These are phyloP conservation scores for Trifolium repens DNA, from an alignment of 306 rosid species.

Conservation along the genomic window DNA sequence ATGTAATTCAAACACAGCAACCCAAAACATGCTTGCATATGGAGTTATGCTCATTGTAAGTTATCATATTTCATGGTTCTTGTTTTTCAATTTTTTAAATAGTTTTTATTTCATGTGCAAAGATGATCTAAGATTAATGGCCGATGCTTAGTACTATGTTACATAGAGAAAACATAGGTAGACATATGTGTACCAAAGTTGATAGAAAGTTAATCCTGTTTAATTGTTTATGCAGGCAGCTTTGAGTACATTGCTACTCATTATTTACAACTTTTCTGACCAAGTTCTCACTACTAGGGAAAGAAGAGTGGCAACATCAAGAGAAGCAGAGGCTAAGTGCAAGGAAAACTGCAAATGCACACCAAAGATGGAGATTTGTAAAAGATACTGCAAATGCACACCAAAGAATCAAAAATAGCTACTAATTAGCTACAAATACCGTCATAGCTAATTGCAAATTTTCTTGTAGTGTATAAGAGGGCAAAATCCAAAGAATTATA, in stretches of 20 bases:
- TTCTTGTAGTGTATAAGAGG: too few relatives aligned
- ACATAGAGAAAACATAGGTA: neutral
- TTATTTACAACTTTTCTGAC: constrained; percentile 94
- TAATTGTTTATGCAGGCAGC: constrained; percentile 86
- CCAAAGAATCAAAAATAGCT: too few relatives aligned
- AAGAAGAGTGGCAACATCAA: constrained; percentile 77
- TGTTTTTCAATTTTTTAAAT: constrained; percentile 4
- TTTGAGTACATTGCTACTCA: constrained; percentile 84
- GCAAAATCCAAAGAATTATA: too few relatives aligned
- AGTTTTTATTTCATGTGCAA: constrained; percentile 22
- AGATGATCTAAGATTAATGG: constrained; percentile 20
- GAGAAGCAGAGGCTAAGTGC: constrained; percentile 98
- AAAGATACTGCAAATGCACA: constrained; percentile 60
- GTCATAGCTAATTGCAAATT: too few relatives aligned
- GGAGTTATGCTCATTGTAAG: constrained; percentile 92
- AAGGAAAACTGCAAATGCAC: constrained; percentile 72
- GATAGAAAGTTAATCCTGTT: constrained; percentile 47
- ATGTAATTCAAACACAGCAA: constrained; percentile 72
- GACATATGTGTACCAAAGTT: neutral
- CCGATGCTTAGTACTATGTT: constrained; percentile 29
- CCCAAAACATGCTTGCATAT: constrained; percentile 82
- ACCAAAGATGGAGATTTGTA: constrained; percentile 78
- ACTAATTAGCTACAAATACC: too few relatives aligned
- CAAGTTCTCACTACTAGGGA: constrained; percentile 91
- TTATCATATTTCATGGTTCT: constrained; percentile 31